Base-by-base conservation (phyloP, 805 yeast species). In the Schwanniomyces pseudopolymorphus region DNA sequence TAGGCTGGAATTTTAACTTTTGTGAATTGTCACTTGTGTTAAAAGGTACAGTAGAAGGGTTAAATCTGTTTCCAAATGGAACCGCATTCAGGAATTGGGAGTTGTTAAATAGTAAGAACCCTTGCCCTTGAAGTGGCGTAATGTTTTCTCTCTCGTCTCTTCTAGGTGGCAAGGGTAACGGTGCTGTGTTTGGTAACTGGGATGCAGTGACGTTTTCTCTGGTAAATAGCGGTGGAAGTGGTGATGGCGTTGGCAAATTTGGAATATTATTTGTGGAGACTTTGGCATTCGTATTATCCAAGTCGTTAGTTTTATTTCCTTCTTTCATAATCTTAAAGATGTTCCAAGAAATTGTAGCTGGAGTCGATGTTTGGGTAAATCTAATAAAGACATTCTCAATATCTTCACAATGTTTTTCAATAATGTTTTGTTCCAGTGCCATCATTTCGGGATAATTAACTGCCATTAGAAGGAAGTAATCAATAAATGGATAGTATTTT, bases 271-370 rank as follows among this genome's bases (percentile, higher is more conserved):
- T 33, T 5, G 8, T 22, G 7, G 38, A n/a, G 7, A 33, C 22
- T 33, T 19, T n/a, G n/a, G 11, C 10, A 11, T 43, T 22, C 20
- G 42, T 33, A 7, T 5, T 19, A 11, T 19, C 13, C 4, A 5
- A 3, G 6, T 25, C 16, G 5, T 14, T 25, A 33, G 16, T 13
- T 24, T 11, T 16, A 14, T 20, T 28, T 16, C 9, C 39, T 36
- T 31, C 39, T 24, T 44, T 49, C 50, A 52, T 54, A 5, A 56
- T 42, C 11, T 52, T 48, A 44, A 49, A 57, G 5, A 58, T 42
- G 11, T 56, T 55, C 45, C 46, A 51, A 19, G 60, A 50, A 13
- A 55, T 52, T 27, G 42, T 48, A 39, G 54, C 57, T 1, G 63
- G 59, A 6, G 47, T 42, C 2, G 54, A 47, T 13, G 43, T 33